Evolutionary conservation across 176 grass and related monocot species (phyloP), one percentile per base, ranked within the genome.

Genomic region (Otatea glauca): DNA sequence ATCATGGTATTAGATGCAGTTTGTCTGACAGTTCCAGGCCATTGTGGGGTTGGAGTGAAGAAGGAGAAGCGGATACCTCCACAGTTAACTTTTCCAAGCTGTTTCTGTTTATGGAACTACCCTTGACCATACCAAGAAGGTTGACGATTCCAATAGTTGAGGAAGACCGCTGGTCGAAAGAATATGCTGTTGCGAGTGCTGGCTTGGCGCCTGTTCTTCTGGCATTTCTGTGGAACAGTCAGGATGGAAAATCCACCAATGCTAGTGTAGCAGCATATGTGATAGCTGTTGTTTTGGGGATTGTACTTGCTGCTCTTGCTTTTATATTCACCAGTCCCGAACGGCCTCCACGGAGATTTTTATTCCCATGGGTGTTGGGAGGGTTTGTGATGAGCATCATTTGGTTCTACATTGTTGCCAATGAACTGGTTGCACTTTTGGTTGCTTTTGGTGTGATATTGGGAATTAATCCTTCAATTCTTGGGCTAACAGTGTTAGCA

Each of bases 351-450:
- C 47, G 91, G 65, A 99, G 93, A 74, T 99, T 84, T 81, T 83
- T 96, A 61, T 89, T 99, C 67, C 93, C 93, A 41, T 99, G 96
- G 96, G 96, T 99, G 25, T 92, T 96, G 66, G 96, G 96, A 83
- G 96, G 96, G 13, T 99, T 99, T 87, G 58, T 94, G n/a, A 99
- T 99, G 96, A 99, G 96, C 80, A 99, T 99, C 68, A 37, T 85
- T 50, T 99, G 96, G 96, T 99, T 99, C 83, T 99, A 99, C 78
- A 96, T 99, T 84, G 74, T 94, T 45, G 96, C 96, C 14, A 99
- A 96, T 81, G 96, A 99, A 77, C 80, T 99, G 67, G 96, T 99
- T 88, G 93, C 89, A 7, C 92, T 99, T 78, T 85, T 99, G 62
- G 96, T 99, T 74, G 91, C 96, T 79, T 86, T 90, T 68, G 93